These are phyloP conservation scores for Coffea eugenioides DNA, from an alignment of 257 asterid species.

Conservation along the genomic window DNA sequence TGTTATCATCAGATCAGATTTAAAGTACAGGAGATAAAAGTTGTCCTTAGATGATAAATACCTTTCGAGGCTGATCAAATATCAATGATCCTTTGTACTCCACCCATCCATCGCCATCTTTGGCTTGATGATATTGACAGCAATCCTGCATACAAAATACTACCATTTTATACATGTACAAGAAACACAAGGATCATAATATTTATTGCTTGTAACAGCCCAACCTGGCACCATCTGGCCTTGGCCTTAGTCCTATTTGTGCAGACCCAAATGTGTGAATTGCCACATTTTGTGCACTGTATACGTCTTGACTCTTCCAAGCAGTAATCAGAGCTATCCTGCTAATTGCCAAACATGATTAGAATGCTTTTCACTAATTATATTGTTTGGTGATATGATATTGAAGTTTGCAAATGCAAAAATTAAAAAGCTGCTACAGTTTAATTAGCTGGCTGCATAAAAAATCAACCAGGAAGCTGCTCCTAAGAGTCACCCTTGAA, in stretches of 20 bases:
- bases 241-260: conserved; percentile 83
- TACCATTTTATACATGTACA: conserved; percentile 7
- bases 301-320: conserved; percentile 93
- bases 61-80: conserved; percentile 76
- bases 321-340: conserved; percentile 74
- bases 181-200: neutral
- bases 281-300: conserved; percentile 98
- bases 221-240: conserved; percentile 99
- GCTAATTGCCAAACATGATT: conserved; percentile 26
- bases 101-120: conserved; percentile 99
- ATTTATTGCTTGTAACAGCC: conserved; percentile 12
- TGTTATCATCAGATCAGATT: neutral
- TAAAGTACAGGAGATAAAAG: neutral
- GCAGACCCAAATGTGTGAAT: conserved; percentile 94
- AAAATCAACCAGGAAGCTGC: neutral
- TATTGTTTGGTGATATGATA: conserved; percentile 2
- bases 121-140: conserved; percentile 96
- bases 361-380: conserved; percentile 1
- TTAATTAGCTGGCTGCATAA: neutral
- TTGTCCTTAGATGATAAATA: conserved; percentile 17
- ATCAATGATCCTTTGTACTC: conserved; percentile 88
- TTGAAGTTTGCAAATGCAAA: neutral
- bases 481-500: neutral
- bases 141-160: conserved; percentile 64
- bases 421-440: neutral